Evolutionary conservation across 495 filamentous ascomycete genomes (phyloP).

Genomic region (Xeromyces bisporus): DNA sequence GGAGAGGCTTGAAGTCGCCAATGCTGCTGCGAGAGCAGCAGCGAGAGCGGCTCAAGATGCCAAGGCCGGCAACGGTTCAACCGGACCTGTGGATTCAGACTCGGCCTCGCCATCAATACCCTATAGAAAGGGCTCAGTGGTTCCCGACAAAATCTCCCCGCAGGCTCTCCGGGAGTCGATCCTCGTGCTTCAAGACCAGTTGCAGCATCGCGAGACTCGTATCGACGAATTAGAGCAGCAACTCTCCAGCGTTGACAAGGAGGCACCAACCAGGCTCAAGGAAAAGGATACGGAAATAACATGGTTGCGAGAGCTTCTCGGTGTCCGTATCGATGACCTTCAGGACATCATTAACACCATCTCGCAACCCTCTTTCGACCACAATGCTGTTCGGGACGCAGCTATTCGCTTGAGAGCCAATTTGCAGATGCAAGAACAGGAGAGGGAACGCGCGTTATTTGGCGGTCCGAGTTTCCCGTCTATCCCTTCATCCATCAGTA

Average conservation of each 20-base stretch:
- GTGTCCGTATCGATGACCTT: slow-evolving; percentile 75
- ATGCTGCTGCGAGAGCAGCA: slow-evolving; percentile 76
- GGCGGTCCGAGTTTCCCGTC: slow-evolving; percentile 29
- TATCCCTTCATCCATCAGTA: slow-evolving; percentile 39
- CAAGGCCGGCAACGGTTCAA: slow-evolving; percentile 22
- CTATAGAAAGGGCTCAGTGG: slow-evolving; percentile 27
- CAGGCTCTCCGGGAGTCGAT: slow-evolving; percentile 93
- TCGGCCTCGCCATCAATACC: slow-evolving; percentile 28
- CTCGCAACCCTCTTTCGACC: slow-evolving; percentile 54
- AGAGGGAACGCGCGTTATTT: slow-evolving; percentile 52
- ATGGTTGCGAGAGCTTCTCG: slow-evolving; percentile 88
- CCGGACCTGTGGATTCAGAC: slow-evolving; percentile 15
- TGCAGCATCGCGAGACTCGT: slow-evolving; percentile 76
- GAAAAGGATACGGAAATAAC: slow-evolving; percentile 85
- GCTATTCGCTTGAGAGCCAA: slow-evolving; percentile 87
- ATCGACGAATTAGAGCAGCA: slow-evolving; percentile 76
- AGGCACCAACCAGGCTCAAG: slow-evolving; percentile 63
- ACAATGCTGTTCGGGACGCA: slow-evolving; percentile 62
- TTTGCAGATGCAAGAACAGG: slow-evolving; percentile 93
- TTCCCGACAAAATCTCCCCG: slow-evolving; percentile 75
- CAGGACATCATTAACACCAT: slow-evolving; percentile 78
- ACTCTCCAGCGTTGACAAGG: slow-evolving; percentile 45
- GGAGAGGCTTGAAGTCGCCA: slow-evolving; percentile 78
- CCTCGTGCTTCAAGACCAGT: slow-evolving; percentile 85
- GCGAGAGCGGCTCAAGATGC: slow-evolving; percentile 61